These are phyloP conservation scores for Aristolochia fimbriata DNA, from an alignment of 164 flowering plant species.

Conservation along the genomic window DNA sequence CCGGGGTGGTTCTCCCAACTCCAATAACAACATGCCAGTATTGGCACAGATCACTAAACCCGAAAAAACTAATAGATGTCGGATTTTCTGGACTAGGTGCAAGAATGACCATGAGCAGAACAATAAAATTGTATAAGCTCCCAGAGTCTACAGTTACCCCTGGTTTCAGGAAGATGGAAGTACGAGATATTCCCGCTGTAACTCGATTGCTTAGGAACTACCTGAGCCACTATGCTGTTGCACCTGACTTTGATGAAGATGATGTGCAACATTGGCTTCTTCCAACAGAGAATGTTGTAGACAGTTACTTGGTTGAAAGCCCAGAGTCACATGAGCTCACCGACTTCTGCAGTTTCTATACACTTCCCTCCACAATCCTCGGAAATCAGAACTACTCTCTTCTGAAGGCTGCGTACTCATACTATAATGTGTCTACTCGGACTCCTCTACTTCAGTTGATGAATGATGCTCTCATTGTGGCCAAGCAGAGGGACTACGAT, in stretches of 20 bases:
- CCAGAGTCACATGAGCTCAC: constrained; percentile 1
- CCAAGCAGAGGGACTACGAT: constrained; percentile 28
- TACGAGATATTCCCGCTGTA: constrained; percentile 41
- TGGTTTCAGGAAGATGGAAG: constrained; percentile 42
- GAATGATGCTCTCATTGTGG: constrained; percentile 31
- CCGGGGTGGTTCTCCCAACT: constrained; percentile 45
- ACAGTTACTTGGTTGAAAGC: too few species aligned
- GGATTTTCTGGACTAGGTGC: too few species aligned
- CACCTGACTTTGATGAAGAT: constrained; percentile 35
- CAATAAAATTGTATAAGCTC: constrained; percentile 41
- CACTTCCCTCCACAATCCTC: background rate
- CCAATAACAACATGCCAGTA: constrained; percentile 44
- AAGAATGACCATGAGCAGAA: constrained; percentile 19
- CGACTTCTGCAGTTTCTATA: constrained; percentile 3
- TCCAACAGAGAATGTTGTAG: too few species aligned
- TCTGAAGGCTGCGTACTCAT: constrained; percentile 3
- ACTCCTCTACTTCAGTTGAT: constrained; percentile 30
- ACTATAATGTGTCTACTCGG: constrained; percentile 23
- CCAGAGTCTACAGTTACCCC: constrained; percentile 37
- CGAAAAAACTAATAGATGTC: too few species aligned
- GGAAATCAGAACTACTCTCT: constrained; percentile 23
- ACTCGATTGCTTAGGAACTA: constrained; percentile 32
- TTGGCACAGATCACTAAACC: constrained; percentile 26
- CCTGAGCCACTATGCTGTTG: constrained; percentile 30
- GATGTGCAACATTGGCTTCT: constrained; percentile 40